These are phyloP conservation scores for Sporothrix humicola DNA, from an alignment of 2,329 filamentous ascomycete species.

Conservation along the genomic window DNA sequence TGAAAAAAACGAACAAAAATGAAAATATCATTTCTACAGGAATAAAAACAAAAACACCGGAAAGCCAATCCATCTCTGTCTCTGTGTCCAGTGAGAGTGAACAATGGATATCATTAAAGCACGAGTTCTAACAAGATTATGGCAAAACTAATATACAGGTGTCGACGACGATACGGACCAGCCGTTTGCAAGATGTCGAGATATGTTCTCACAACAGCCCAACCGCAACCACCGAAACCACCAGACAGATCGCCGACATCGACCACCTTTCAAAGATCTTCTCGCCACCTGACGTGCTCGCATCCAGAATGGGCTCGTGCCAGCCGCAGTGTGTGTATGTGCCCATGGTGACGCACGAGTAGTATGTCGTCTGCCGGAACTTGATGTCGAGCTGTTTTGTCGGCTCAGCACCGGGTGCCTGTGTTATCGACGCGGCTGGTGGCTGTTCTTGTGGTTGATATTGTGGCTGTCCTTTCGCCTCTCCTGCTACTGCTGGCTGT, in stretches of 20 bases:
- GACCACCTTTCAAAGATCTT: too few species aligned
- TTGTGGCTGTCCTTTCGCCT: too few species aligned
- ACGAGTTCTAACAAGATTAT: too few species aligned
- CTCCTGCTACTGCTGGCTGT: background rate
- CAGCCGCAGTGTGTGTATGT: slow-evolving; percentile 48
- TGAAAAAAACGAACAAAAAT: slow-evolving; percentile 16
- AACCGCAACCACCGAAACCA: background rate
- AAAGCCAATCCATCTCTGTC: background rate
- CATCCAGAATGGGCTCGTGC: slow-evolving; percentile 48
- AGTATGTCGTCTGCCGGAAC: slow-evolving; percentile 50
- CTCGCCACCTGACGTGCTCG: slow-evolving; percentile 10
- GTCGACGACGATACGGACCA: background rate
- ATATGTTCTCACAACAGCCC: background rate
- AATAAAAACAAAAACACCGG: slow-evolving; percentile 33
- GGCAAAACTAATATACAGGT: background rate
- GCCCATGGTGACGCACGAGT: slow-evolving; percentile 46
- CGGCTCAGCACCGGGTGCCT: background rate
- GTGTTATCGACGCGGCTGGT: slow-evolving; percentile 34
- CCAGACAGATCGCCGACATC: background rate
- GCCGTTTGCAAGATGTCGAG: background rate
- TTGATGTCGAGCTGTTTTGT: slow-evolving; percentile 35
- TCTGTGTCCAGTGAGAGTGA: background rate
- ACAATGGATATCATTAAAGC: background rate
- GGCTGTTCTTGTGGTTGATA: background rate
- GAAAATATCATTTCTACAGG: slow-evolving; percentile 20